phyloP scores from a whole-genome alignment of 2,329 filamentous ascomycete genomes.

The Berkeleyomyces rouxiae region DNA sequence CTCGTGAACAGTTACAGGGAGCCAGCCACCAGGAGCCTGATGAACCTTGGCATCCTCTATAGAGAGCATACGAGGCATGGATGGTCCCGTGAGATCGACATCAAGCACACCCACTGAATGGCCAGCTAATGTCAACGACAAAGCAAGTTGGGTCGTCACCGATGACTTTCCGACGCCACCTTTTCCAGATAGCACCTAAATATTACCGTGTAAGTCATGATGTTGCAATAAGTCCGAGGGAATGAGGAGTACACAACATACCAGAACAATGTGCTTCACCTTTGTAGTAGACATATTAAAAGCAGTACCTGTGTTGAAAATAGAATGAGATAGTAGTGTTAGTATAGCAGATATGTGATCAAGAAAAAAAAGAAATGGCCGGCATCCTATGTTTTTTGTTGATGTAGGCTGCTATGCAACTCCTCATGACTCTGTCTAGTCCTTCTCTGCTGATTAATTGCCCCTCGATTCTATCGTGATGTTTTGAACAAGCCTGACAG shows the following conservation, averaged over 20 bases:
- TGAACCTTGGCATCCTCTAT: constrained; percentile 80
- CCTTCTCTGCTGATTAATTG: background rate
- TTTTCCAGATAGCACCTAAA: constrained; percentile 75
- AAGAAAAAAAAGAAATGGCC: background rate
- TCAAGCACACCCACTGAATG: constrained; percentile 89
- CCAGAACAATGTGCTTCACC: constrained; percentile 63
- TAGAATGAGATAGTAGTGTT: background rate
- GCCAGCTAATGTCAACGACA: constrained; percentile 71
- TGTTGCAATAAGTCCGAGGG: background rate
- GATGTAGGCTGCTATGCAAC: background rate
- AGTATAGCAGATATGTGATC: background rate
- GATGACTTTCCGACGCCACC: constrained; percentile 96
- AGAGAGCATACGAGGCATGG: constrained; percentile 85
- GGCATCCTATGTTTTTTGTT: background rate
- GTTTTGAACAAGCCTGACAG: background rate
- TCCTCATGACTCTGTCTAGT: background rate
- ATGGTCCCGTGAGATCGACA: constrained; percentile 88
- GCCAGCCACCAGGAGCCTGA: constrained; percentile 81
- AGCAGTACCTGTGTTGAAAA: background rate
- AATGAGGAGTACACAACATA: constrained; percentile 23
- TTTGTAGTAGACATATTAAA: constrained; percentile 23
- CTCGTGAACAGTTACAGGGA: constrained; percentile 70
- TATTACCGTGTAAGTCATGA: constrained; percentile 4
- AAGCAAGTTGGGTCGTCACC: constrained; percentile 87
- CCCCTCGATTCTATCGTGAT: background rate